Base-by-base conservation (phyloP, 2,329 filamentous ascomycete genomes). In the Aspergillus hiratsukae region DNA sequence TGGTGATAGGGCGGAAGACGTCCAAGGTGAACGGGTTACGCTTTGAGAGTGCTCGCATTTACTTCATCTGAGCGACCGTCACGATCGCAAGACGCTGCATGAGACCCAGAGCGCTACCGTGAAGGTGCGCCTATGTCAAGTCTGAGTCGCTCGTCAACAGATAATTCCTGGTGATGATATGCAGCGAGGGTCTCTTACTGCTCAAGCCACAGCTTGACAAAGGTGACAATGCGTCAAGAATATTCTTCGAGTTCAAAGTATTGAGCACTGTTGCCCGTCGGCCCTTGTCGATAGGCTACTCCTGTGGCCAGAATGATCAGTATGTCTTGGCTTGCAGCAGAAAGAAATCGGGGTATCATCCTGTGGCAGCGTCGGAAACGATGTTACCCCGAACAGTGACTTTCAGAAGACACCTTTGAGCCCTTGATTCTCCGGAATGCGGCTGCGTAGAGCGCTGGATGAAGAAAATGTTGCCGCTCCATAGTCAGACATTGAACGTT, bases 61-160 rank as follows among this genome's bases (percentile, higher is more conserved):
- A 66, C 75, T 78, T 23, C 78, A 83, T 61, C 72, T 84, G 4
- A 77, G 78, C 54, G 75, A 78, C 51, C 76, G 19, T 53, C 76
- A 55, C 64, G 74, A 65, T 8, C 75, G 73, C 49, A 61, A 58
- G 40, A 66, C 57, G 1, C 52, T 71, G 9, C 71, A 70, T 3
- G 79, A 84, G 51, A 79, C 81, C 52, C 70, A 83, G 1, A 80
- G 84, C 83, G 57, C 79, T 82, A 69, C 81, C 79, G 0, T 84
- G 4, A 82, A 82, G 59, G 74, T 84, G 49, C 79, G 83, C 64
- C 76, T 78, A 76, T 79, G 35, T 83, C 81, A 1, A 81, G 83
- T 59, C 72, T 84, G 4, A 83, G 81, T 60, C 79, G 82, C 3
- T 81, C 81, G 6, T 81, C 81, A 2, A 77, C 84, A 63, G 82